Evolutionary conservation across 1,139 yeast genomes (phyloP).

Genomic region (Scheffersomyces titani): DNA sequence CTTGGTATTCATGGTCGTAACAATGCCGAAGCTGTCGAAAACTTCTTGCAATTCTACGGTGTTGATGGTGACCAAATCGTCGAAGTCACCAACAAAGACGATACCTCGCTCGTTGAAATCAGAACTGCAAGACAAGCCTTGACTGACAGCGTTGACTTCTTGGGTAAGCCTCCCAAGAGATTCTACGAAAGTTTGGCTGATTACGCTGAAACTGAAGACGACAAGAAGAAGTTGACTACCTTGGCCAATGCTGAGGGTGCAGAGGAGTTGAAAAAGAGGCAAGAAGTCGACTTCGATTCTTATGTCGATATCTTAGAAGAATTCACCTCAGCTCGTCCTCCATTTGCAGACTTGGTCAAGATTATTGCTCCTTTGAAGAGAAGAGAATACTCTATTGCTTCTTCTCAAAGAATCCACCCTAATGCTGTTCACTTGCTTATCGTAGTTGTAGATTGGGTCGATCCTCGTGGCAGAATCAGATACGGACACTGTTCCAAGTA

Average conservation of each 20-base stretch:
- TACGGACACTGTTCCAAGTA: constrained; percentile 95
- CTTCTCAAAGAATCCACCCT: constrained; percentile 90
- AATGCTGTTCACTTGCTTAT: constrained; percentile 88
- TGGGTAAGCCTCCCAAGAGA: constrained; percentile 95
- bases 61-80: constrained; percentile 68
- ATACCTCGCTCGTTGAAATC: constrained; percentile 57
- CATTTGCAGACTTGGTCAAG: constrained; percentile 68
- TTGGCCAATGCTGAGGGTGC: constrained; percentile 83
- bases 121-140: constrained; percentile 84
- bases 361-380: constrained; percentile 87
- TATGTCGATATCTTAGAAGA: constrained; percentile 82
- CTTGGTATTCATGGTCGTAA: constrained; percentile 94
- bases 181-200: constrained; percentile 83
- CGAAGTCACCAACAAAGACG: constrained; percentile 71
- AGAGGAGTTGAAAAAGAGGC: constrained; percentile 78
- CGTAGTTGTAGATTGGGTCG: constrained; percentile 97
- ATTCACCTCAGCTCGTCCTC: constrained; percentile 82
- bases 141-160: constrained; percentile 77
- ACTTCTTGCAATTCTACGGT: constrained; percentile 72
- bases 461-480: constrained; percentile 80
- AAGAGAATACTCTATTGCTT: constrained; percentile 98
- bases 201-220: constrained; percentile 69
- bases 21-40: constrained; percentile 60
- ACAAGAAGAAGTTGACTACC: constrained; percentile 60
- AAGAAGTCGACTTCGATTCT: constrained; percentile 79